Conservation (phyloP, 805 yeast genomes). For the Clavispora carvajalis region DNA sequence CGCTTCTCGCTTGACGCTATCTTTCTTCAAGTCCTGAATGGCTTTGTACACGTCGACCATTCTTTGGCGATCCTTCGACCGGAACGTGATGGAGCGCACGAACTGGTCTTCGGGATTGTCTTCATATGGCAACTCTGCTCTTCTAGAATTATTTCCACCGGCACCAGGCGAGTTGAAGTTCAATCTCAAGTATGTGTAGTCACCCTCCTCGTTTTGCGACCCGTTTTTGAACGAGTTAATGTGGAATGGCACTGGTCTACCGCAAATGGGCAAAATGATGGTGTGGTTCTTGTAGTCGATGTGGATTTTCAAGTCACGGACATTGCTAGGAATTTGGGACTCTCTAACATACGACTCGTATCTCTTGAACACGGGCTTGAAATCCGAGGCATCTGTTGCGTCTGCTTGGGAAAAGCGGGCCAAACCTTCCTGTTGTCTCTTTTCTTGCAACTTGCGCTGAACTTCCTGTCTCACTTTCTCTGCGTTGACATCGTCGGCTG, state of each 20-base stretch:
- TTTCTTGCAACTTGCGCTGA: slow-evolving; percentile 78
- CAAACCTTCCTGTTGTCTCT: slow-evolving; percentile 81
- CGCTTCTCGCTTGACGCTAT: slow-evolving; percentile 81
- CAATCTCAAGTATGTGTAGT: slow-evolving; percentile 81
- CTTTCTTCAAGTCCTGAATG: slow-evolving; percentile 88
- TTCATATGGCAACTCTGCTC: slow-evolving; percentile 85
- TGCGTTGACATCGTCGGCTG: slow-evolving; percentile 59
- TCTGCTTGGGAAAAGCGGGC: slow-evolving; percentile 76
- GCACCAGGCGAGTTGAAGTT: slow-evolving; percentile 93
- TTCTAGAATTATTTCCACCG: slow-evolving; percentile 62
- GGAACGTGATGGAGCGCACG: slow-evolving; percentile 76
- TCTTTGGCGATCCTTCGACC: slow-evolving; percentile 87
- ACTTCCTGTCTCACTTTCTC: slow-evolving; percentile 77
- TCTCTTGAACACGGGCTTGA: slow-evolving; percentile 74
- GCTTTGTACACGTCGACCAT: slow-evolving; percentile 86
- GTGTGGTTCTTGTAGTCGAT: slow-evolving; percentile 88
- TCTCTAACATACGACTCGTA: slow-evolving; percentile 94
- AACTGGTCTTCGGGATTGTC: slow-evolving; percentile 82
- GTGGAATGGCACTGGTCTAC: slow-evolving; percentile 97
- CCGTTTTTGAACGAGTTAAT: slow-evolving; percentile 92
- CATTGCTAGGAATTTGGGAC: slow-evolving; percentile 80
- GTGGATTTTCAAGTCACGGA: slow-evolving; percentile 77
- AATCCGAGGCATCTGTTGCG: slow-evolving; percentile 57
- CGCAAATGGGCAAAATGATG: slow-evolving; percentile 83
- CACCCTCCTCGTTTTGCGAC: slow-evolving; percentile 94